phyloP scores from a whole-genome alignment of 257 asterid genomes.

The Parsonsia alboflavescens region DNA sequence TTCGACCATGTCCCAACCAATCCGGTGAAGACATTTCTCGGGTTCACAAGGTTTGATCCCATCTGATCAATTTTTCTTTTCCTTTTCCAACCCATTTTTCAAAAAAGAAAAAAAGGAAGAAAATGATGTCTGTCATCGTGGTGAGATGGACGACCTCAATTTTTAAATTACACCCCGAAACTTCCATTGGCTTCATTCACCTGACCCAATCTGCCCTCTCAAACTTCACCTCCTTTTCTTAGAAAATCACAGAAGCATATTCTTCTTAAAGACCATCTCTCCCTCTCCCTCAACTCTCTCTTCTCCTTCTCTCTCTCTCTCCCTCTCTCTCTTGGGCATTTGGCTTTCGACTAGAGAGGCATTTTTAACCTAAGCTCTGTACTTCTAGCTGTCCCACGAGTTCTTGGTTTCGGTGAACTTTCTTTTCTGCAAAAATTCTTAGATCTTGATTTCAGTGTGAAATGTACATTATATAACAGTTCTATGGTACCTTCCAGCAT shows the following conservation, averaged over 20 bases:
- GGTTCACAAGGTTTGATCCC: constrained; percentile 22
- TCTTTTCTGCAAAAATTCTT: constrained; percentile 13
- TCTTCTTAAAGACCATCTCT: constrained; percentile 1
- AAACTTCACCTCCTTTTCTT: constrained; percentile 23
- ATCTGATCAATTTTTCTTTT: constrained; percentile 4
- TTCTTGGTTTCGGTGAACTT: constrained; percentile 33
- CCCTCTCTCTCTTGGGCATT: constrained; percentile 25
- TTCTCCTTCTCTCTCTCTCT: constrained; percentile 12
- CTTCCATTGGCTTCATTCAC: constrained; percentile 42
- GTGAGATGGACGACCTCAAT: constrained; percentile 4
- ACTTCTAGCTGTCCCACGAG: constrained; percentile 16
- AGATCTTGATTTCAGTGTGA: constrained; percentile 8
- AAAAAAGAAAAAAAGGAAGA: no score
- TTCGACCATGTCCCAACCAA: neutral
- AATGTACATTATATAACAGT: constrained; percentile 3
- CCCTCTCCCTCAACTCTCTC: neutral
- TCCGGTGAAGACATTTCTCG: constrained; percentile 8
- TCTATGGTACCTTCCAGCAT: neutral
- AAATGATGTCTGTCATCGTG: neutral
- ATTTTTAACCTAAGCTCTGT: constrained; percentile 3
- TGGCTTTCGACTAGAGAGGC: constrained; percentile 2
- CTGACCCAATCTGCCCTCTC: constrained; percentile 25
- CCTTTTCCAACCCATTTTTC: neutral
- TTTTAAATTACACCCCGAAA: constrained; percentile 24
- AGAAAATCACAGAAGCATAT: constrained; percentile 20